Evolutionary conservation across 1,284 basidiomycete species (phyloP), one percentile per base, ranked within the genome.

Genomic region (Termitomyces sp.): DNA sequence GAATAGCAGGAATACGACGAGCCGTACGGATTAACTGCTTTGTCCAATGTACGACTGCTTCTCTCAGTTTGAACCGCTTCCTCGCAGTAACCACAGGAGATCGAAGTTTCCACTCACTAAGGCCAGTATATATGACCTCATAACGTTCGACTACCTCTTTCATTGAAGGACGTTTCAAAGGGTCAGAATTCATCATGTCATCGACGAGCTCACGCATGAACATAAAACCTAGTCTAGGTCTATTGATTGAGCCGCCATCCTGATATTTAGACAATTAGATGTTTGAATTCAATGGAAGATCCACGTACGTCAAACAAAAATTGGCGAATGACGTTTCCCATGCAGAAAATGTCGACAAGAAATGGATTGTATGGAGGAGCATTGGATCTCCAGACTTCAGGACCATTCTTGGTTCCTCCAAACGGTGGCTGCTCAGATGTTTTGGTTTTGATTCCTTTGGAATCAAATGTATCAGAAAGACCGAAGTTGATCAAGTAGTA

Each of bases 1-100:
- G 46, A 36, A 48, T 48, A 15, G 46, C 46, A 48, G 46, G 46
- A n/a, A 48, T 36, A 10, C 46, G 33, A 13, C 31, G 33, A 48
- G 21, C 21, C 19, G n/a, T 34, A 34, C 34, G 34, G 15, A 21
- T 9, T 34, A 36, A 15, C 33, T 48, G 46, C 15, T 36, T 33
- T n/a, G 46, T 36, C 46, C 46, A 48, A n/a, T 48, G 46, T 10
- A 15, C 7, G 8, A 26, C n/a, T 34, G 12, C 12, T 26, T 10
- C 36, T 24, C 9, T n/a, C 1, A 36, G 13, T n/a, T n/a, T 36
- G 33, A 21, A 36, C 17, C 31, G 21, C 19, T 36, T 36, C 1
- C 19, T 13, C 5, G 8, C 15, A 19, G 19, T 26, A 5, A 26
- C 6, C 13, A 36, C 33, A 15, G 46, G 46, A 21, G 46, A 48